phyloP scores from a whole-genome alignment of 129 eudicot species.

The Erigeron canadensis region DNA sequence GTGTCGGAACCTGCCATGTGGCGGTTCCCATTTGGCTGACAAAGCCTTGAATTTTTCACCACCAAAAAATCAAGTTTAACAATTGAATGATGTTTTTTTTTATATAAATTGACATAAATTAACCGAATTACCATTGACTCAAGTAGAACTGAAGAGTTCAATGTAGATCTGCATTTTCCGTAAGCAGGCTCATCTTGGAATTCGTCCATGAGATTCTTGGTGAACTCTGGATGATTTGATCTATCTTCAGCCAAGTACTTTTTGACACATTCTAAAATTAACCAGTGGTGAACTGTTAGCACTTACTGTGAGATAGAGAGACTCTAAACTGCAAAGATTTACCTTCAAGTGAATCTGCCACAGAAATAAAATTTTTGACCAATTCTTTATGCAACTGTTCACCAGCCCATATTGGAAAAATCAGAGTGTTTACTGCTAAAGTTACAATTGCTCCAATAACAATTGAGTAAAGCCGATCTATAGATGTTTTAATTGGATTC shows the following conservation, averaged over 20 bases:
- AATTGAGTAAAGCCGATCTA: constrained; percentile 67
- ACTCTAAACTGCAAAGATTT: background rate
- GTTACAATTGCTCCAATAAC: constrained; percentile 67
- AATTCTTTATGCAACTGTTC: constrained; percentile 71
- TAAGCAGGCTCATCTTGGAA: constrained; percentile 72
- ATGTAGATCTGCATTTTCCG: constrained; percentile 46
- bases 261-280: constrained; percentile 58
- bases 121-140: constrained; percentile 52
- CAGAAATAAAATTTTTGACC: constrained; percentile 44
- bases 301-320: background rate
- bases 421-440: constrained; percentile 46
- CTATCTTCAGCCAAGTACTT: constrained; percentile 65
- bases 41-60: constrained; percentile 42
- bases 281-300: constrained; percentile 1
- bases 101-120: background rate
- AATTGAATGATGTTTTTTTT: background rate
- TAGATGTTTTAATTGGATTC: constrained; percentile 55
- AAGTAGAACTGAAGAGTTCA: constrained; percentile 56
- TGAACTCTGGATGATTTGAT: constrained; percentile 47
- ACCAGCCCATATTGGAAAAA: constrained; percentile 83
- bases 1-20: constrained; percentile 65
- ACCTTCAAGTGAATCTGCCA: constrained; percentile 79
- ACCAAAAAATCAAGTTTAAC: background rate
- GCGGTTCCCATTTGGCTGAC: constrained; percentile 90
- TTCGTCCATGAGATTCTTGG: constrained; percentile 55